Percentiles rank a stretch among this genome's conserved stretches.
phyloP scores from a whole-genome alignment of 768 basidiomycete species.

The Neoboletus magnificus region DNA sequence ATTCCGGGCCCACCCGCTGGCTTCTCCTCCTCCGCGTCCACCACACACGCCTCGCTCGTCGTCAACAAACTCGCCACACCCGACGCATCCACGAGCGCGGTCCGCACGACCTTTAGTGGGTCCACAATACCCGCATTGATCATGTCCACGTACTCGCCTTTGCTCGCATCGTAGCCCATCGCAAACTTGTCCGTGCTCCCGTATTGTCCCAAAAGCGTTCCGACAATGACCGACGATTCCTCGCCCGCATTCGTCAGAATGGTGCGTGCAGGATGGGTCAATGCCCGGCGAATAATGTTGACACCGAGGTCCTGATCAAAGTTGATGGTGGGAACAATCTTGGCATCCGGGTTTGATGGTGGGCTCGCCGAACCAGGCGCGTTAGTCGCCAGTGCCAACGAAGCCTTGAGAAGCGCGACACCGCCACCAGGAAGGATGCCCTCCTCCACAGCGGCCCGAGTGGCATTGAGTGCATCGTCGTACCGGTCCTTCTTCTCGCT shows the following conservation, averaged over 20 bases:
- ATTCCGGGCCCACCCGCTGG: slow-evolving; percentile 51
- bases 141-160: slow-evolving; percentile 95
- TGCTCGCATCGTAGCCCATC: slow-evolving; percentile 88
- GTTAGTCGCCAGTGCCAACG: slow-evolving; percentile 59
- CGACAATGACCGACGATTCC: slow-evolving; percentile 90
- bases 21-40: slow-evolving; percentile 85
- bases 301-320: slow-evolving; percentile 98
- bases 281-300: slow-evolving; percentile 83
- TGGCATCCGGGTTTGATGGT: slow-evolving; percentile 53
- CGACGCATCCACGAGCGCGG: slow-evolving; percentile 85
- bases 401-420: slow-evolving; percentile 87
- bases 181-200: slow-evolving; percentile 72
- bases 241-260: slow-evolving; percentile 95
- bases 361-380: slow-evolving; percentile 45
- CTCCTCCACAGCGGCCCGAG: slow-evolving; percentile 96
- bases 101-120: slow-evolving; percentile 93
- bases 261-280: slow-evolving; percentile 79
- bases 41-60: slow-evolving; percentile 89
- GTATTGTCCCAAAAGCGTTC: slow-evolving; percentile 71
- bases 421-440: slow-evolving; percentile 98
- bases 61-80: slow-evolving; percentile 94
- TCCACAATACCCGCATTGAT: slow-evolving; percentile 92
- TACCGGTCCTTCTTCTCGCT: slow-evolving; percentile 99
- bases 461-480: slow-evolving; percentile 96
- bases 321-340: slow-evolving; percentile 77